These are phyloP conservation scores for Glarea lozoyensis DNA, from an alignment of 495 filamentous ascomycete species.

Conservation along the genomic window DNA sequence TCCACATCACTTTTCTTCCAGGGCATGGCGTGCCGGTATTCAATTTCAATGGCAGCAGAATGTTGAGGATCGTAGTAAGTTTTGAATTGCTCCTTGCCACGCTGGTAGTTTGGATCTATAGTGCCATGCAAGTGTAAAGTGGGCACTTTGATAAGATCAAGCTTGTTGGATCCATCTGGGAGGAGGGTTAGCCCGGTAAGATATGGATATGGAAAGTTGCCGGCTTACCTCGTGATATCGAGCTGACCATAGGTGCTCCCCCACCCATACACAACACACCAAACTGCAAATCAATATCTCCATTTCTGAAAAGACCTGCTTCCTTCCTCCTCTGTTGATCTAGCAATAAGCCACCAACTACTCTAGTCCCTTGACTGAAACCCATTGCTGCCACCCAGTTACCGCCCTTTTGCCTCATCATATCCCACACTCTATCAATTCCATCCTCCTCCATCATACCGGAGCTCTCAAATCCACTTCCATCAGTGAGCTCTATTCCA, in stretches of 20 bases:
- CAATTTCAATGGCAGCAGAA: conserved; percentile 6
- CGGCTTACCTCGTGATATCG: conserved; percentile 7
- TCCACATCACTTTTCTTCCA: conserved; percentile 5
- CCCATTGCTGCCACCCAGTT: conserved; percentile 16
- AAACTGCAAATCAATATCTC: conserved; percentile 12
- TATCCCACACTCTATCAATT: conserved; percentile 9
- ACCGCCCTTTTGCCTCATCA: conserved; percentile 8
- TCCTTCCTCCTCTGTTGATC: conserved; percentile 13
- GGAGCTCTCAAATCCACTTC: background rate
- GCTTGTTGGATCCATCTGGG: background rate
- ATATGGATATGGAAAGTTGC: background rate
- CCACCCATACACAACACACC: conserved; percentile 15
- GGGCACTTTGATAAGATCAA: conserved; percentile 8
- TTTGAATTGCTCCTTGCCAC: conserved; percentile 9
- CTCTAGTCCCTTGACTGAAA: conserved; percentile 16
- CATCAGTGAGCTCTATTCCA: conserved; percentile 2
- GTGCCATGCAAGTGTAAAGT: conserved; percentile 14
- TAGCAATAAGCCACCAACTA: conserved; percentile 14
- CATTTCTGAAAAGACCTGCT: background rate
- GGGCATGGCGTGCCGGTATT: conserved; percentile 17
- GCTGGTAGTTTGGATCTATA: conserved; percentile 5
- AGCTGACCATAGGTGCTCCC: conserved; percentile 11
- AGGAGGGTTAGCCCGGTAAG: background rate
- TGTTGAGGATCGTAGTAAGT: conserved; percentile 7
- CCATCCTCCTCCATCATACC: conserved; percentile 6